Evolutionary conservation across 2,329 filamentous ascomycete species (phyloP).

Genomic region (Cyphellophora attinorum): DNA sequence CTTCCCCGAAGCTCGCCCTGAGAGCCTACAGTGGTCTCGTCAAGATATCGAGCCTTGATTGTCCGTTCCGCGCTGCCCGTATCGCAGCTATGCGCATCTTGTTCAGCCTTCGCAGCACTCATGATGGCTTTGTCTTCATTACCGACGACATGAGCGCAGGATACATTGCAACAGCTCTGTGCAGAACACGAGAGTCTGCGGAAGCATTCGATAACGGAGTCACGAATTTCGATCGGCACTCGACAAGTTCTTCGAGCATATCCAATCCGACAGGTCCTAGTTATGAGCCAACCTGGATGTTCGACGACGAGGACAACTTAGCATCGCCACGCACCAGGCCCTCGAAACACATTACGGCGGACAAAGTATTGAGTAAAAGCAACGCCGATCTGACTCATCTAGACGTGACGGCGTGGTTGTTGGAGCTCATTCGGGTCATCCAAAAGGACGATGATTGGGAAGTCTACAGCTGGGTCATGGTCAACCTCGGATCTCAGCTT

Average conservation of each 20-base stretch:
- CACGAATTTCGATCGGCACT: not conserved
- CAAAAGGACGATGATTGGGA: constrained; percentile 77
- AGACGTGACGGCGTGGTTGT: constrained; percentile 62
- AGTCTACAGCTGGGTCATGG: constrained; percentile 79
- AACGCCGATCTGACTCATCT: constrained; percentile 29
- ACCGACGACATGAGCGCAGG: constrained; percentile 61
- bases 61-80: constrained; percentile 58
- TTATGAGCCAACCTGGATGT: constrained; percentile 39
- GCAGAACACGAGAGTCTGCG: constrained; percentile 49
- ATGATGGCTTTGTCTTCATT: constrained; percentile 65
- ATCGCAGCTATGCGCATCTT: constrained; percentile 68
- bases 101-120: constrained; percentile 75
- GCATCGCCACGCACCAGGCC: constrained; percentile 6
- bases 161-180: constrained; percentile 61
- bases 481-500: constrained; percentile 77
- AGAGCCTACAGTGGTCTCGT: constrained; percentile 10
- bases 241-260: not conserved
- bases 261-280: not conserved
- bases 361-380: constrained; percentile 14
- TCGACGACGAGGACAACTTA: constrained; percentile 32
- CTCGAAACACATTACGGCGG: constrained; percentile 2
- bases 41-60: constrained; percentile 8
- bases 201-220: constrained; percentile 20
- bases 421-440: constrained; percentile 63
- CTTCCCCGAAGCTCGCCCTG: constrained; percentile 4